Evolutionary conservation across 2,329 filamentous ascomycete genomes (phyloP).

Genomic region (Ophiosphaerella narmari): DNA sequence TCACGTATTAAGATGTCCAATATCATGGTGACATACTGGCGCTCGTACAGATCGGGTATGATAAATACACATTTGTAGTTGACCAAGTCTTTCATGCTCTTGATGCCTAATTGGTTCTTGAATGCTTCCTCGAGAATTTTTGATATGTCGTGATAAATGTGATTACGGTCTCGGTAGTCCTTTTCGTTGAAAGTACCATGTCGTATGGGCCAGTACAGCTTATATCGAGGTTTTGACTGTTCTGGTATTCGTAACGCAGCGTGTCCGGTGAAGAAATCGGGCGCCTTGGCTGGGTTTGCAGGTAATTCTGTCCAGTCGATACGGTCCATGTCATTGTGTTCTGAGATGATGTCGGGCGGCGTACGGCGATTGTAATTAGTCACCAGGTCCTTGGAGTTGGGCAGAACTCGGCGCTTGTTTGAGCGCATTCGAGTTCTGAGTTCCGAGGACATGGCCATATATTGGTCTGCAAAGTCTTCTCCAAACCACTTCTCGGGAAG

Average conservation of each 20-base stretch:
- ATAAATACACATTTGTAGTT: slow-evolving; percentile 97
- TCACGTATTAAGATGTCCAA: slow-evolving; percentile 85
- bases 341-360: slow-evolving; percentile 82
- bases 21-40: slow-evolving; percentile 83
- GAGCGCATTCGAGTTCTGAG: slow-evolving; percentile 88
- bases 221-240: slow-evolving; percentile 85
- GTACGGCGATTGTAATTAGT: slow-evolving; percentile 90
- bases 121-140: slow-evolving; percentile 85
- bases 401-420: slow-evolving; percentile 92
- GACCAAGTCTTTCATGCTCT: slow-evolving; percentile 77
- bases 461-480: slow-evolving; percentile 71
- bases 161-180: slow-evolving; percentile 79
- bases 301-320: slow-evolving; percentile 93
- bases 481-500: slow-evolving; percentile 82
- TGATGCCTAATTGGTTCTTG: slow-evolving; percentile 79
- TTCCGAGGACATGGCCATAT: slow-evolving; percentile 80
- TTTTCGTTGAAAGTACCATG: slow-evolving; percentile 88
- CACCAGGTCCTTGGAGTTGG: slow-evolving; percentile 96
- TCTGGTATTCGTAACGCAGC: slow-evolving; percentile 87
- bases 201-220: slow-evolving; percentile 88
- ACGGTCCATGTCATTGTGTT: slow-evolving; percentile 92
- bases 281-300: slow-evolving; percentile 62
- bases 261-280: slow-evolving; percentile 78
- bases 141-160: slow-evolving; percentile 85
- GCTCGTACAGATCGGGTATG: slow-evolving; percentile 96